Evolutionary conservation across 169 alveolate genomes (phyloP).

Genomic region (Hepatocystis sp.): DNA sequence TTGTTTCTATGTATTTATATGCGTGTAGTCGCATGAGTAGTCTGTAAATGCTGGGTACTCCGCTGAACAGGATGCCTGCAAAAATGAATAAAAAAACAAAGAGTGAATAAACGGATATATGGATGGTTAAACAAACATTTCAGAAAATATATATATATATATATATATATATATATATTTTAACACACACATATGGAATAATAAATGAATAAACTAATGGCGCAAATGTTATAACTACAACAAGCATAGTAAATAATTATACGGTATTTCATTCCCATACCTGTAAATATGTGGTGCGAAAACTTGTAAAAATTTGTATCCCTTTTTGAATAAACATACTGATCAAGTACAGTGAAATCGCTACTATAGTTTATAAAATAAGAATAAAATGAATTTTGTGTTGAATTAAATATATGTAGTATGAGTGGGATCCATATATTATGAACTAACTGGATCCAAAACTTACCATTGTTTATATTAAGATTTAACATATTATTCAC

Average conservation of each 20-base stretch:
- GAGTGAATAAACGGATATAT: too few relatives aligned
- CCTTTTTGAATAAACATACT: conserved; percentile 12
- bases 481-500: conserved; percentile 71
- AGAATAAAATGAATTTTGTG: conserved; percentile 21
- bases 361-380: conserved; percentile 35
- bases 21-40: conserved; percentile 52
- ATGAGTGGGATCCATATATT: conserved; percentile 70
- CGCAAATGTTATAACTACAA: too few relatives aligned
- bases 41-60: conserved; percentile 70
- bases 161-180: too few relatives aligned
- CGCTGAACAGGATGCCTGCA: conserved; percentile 58
- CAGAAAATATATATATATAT: too few relatives aligned
- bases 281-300: conserved; percentile 60
- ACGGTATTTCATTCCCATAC: conserved; percentile 1
- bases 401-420: conserved; percentile 21
- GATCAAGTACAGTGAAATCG: conserved; percentile 29
- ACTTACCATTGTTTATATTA: conserved; percentile 65
- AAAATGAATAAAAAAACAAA: too few relatives aligned
- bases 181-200: too few relatives aligned
- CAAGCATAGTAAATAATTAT: too few relatives aligned
- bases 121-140: neutral
- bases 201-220: too few relatives aligned
- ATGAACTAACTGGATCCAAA: conserved; percentile 68
- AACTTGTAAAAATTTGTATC: conserved; percentile 46
- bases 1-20: conserved; percentile 36